Evolutionary conservation across 345 rosid species (phyloP).

Genomic region (Trapa incisa): DNA sequence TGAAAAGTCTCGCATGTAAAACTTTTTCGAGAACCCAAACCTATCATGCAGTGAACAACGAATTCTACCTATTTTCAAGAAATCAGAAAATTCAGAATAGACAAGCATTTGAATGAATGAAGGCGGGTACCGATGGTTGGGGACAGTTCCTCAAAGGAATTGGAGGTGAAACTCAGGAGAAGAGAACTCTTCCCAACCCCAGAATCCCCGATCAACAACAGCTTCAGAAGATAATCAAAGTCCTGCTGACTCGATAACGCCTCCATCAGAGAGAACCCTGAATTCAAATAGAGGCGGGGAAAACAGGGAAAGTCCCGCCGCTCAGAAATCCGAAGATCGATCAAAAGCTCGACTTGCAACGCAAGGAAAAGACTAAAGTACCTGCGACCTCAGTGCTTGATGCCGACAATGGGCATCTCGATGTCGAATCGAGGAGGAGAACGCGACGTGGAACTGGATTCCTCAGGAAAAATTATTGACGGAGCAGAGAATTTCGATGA

Average conservation of each 20-base stretch:
- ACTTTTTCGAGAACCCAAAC: neutral
- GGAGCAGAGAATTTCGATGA: no score
- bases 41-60: neutral
- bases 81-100: neutral
- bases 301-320: neutral
- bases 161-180: constrained; percentile 35
- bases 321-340: neutral
- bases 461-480: no score
- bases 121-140: constrained; percentile 32
- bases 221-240: constrained; percentile 21
- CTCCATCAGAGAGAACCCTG: neutral
- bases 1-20: neutral
- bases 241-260: constrained; percentile 8
- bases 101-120: no score
- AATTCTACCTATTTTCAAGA: neutral
- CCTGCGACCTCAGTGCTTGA: no score
- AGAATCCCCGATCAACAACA: constrained; percentile 47
- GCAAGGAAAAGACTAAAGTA: no score
- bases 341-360: no score
- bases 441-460: no score
- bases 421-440: no score
- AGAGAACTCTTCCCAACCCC: constrained; percentile 47
- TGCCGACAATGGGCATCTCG: no score
- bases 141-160: constrained; percentile 25
- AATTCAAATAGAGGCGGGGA: neutral